Percentiles rank a stretch among this genome's conserved stretches.
phyloP scores from a whole-genome alignment of 495 filamentous ascomycete species.

The Glarea lozoyensis region DNA sequence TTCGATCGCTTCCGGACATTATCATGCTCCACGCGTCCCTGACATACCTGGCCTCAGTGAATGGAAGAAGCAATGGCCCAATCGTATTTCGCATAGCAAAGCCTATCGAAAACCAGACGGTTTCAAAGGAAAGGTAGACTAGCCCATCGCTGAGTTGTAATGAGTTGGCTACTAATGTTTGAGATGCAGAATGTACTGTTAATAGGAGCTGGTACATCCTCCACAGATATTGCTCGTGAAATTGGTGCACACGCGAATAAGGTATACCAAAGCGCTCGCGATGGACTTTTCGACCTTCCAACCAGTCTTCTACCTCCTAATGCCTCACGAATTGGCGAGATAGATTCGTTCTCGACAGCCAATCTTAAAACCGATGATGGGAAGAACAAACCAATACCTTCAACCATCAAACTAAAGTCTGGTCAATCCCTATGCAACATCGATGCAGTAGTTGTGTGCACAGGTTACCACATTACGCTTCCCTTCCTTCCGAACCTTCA shows the following conservation, averaged over 20 bases:
- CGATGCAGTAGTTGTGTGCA: conserved; percentile 48
- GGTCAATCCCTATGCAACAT: conserved; percentile 36
- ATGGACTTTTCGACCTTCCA: conserved; percentile 39
- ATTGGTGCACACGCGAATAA: conserved; percentile 24
- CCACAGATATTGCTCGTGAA: conserved; percentile 59
- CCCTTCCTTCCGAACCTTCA: conserved; percentile 44
- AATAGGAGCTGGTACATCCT: conserved; percentile 72
- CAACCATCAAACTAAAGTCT: conserved; percentile 37
- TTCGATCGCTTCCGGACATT: conserved; percentile 78
- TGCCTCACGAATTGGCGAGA: conserved; percentile 40
- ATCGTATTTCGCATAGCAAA: conserved; percentile 69
- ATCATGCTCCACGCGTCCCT: conserved; percentile 61
- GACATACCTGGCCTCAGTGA: conserved; percentile 45
- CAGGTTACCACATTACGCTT: conserved; percentile 44
- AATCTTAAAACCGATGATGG: conserved; percentile 25
- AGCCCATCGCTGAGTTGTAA: too few species aligned
- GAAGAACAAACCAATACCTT: conserved; percentile 21
- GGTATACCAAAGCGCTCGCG: conserved; percentile 34
- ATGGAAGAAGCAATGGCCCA: conserved; percentile 54
- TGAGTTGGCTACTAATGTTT: too few species aligned
- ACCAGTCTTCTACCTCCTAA: conserved; percentile 38
- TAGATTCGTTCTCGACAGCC: conserved; percentile 33
- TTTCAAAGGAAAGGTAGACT: conserved; percentile 40
- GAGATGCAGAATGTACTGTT: conserved; percentile 52
- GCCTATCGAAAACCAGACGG: conserved; percentile 53